Conservation (phyloP, 176 grass and related monocot species). For the Coix lacrymajobi region DNA sequence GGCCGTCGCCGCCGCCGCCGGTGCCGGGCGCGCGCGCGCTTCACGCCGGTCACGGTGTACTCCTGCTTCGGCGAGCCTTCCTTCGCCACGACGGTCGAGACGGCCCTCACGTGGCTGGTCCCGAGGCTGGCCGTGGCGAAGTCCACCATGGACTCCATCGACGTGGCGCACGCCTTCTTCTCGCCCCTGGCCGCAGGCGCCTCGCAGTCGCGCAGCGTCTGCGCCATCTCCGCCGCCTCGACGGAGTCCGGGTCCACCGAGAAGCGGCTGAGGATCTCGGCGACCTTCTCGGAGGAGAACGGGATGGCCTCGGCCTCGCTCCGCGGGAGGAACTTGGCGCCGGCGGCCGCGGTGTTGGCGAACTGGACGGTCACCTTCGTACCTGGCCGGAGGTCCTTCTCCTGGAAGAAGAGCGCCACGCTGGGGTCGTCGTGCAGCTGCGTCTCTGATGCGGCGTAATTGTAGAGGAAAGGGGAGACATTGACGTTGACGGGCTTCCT, state of each 20-base stretch:
- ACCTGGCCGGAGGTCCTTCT: constrained; percentile 56
- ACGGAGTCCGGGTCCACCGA: constrained; percentile 47
- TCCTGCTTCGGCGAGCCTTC: constrained; percentile 36
- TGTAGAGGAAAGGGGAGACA: background rate
- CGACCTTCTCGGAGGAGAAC: constrained; percentile 60
- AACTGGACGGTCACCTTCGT: constrained; percentile 59
- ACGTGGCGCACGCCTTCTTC: constrained; percentile 78
- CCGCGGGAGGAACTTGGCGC: constrained; percentile 41
- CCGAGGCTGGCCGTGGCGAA: constrained; percentile 67
- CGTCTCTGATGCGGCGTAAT: constrained; percentile 54
- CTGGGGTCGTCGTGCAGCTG: constrained; percentile 63
- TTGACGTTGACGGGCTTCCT: background rate
- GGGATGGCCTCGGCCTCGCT: constrained; percentile 59
- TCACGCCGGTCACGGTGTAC: constrained; percentile 54
- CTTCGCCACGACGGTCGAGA: constrained; percentile 42
- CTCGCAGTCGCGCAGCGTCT: constrained; percentile 71
- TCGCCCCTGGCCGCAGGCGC: constrained; percentile 37
- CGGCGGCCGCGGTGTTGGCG: constrained; percentile 1
- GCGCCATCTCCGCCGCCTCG: constrained; percentile 45
- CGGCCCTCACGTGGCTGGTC: constrained; percentile 48
- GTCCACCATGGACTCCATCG: constrained; percentile 92
- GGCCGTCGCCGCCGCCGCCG: constrained; percentile 16
- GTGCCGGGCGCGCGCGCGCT: background rate
- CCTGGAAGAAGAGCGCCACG: constrained; percentile 67
- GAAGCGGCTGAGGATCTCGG: constrained; percentile 61